Evolutionary conservation across 257 asterid genomes (phyloP).

Genomic region (Solanum sitiens): DNA sequence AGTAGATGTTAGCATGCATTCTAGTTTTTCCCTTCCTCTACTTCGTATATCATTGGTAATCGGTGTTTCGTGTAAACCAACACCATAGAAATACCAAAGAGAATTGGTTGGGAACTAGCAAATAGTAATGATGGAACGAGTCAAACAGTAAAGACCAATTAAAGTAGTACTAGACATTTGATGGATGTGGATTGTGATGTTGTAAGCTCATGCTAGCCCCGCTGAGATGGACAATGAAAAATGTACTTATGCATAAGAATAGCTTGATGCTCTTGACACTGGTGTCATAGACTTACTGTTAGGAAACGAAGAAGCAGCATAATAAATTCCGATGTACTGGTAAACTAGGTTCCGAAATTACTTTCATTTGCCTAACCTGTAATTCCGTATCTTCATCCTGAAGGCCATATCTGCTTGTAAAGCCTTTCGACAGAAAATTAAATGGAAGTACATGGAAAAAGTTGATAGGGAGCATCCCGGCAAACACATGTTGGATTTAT

Average conservation of each 20-base stretch:
- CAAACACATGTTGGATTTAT: no score
- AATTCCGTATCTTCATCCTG: no score
- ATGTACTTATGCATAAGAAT: neutral
- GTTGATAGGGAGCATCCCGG: no score
- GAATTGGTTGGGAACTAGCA: neutral
- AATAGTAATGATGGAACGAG: neutral
- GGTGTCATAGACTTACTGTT: neutral
- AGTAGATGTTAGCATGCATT: neutral
- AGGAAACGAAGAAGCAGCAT: neutral
- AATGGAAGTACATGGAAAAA: no score
- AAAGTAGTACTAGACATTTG: neutral
- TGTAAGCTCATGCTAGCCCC: neutral
- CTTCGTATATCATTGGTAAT: neutral
- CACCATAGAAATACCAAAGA: neutral
- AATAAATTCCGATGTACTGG: neutral
- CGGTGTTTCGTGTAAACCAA: neutral
- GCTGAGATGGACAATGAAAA: neutral
- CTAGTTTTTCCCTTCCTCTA: neutral
- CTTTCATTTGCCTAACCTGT: no score
- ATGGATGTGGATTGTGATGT: neutral
- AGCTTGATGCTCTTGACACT: neutral
- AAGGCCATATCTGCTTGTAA: no score
- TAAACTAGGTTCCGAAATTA: no score
- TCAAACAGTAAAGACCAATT: neutral
- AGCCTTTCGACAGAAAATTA: no score